These are phyloP conservation scores for Exophiala sp. DNA, from an alignment of 2,329 filamentous ascomycete species.

Conservation along the genomic window DNA sequence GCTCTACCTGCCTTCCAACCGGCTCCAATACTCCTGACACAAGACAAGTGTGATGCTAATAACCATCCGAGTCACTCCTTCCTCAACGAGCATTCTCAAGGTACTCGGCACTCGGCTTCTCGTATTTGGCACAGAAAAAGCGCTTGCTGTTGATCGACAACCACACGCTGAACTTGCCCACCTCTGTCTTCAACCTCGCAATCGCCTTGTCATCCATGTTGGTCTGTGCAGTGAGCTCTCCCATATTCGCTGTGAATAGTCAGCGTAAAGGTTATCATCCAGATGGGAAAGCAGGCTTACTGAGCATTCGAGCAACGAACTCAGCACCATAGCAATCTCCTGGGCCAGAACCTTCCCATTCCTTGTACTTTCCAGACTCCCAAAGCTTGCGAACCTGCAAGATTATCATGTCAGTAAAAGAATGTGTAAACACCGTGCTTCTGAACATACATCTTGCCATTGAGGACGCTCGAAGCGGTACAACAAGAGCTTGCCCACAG, in stretches of 20 bases:
- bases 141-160: conserved; percentile 69
- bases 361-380: conserved; percentile 58
- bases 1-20: neutral
- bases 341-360: conserved; percentile 64
- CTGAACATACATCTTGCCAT: conserved; percentile 49
- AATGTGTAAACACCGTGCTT: neutral
- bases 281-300: conserved; percentile 51
- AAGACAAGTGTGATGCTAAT: neutral
- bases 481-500: conserved; percentile 79
- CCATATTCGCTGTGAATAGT: conserved; percentile 66
- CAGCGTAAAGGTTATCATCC: neutral
- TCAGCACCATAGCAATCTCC: conserved; percentile 89
- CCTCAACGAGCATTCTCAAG: conserved; percentile 20
- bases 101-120: conserved; percentile 34
- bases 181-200: conserved; percentile 80
- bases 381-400: conserved; percentile 66
- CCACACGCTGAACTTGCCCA: conserved; percentile 83
- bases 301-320: conserved; percentile 82
- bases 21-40: conserved; percentile 2
- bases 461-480: conserved; percentile 93
- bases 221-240: conserved; percentile 91
- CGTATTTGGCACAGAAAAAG: conserved; percentile 62
- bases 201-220: conserved; percentile 96
- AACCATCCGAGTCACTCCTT: neutral
- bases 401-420: conserved; percentile 1